Conservation (phyloP, 495 filamentous ascomycete genomes). For the Coniosporium apollinis region DNA sequence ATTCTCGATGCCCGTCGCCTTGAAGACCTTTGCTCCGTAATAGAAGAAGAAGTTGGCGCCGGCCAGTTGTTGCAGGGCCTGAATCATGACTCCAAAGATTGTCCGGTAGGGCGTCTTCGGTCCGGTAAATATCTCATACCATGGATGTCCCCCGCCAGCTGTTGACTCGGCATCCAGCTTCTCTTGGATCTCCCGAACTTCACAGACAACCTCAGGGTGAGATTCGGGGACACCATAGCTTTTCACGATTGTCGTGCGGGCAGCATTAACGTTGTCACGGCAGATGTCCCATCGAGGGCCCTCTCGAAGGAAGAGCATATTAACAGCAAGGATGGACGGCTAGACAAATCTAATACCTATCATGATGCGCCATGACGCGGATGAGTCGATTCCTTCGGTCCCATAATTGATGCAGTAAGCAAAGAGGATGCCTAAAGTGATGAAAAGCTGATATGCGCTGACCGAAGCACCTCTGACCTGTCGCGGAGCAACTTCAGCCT, state of each 20-base stretch:
- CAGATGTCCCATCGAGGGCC: slow-evolving; percentile 23
- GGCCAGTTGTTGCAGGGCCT: slow-evolving; percentile 51
- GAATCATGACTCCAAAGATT: slow-evolving; percentile 48
- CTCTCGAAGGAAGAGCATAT: slow-evolving; percentile 26
- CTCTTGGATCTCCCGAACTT: slow-evolving; percentile 44
- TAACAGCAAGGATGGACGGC: slow-evolving; percentile 53
- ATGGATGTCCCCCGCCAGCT: slow-evolving; percentile 20
- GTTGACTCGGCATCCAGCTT: slow-evolving; percentile 28
- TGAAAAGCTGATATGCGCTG: slow-evolving; percentile 66
- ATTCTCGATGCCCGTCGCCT: slow-evolving; percentile 15
- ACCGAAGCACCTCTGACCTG: slow-evolving; percentile 19
- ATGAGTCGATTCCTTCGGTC: slow-evolving; percentile 36
- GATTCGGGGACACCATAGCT: slow-evolving; percentile 51
- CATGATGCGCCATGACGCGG: slow-evolving; percentile 60
- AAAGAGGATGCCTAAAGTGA: slow-evolving; percentile 71
- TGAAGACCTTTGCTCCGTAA: slow-evolving; percentile 23
- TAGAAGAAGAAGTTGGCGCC: slow-evolving; percentile 43
- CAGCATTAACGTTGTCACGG: slow-evolving; percentile 26
- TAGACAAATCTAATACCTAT: slow-evolving; percentile 67
- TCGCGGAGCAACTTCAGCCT: slow-evolving; percentile 15
- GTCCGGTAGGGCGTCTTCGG: slow-evolving; percentile 61
- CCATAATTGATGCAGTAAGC: slow-evolving; percentile 73
- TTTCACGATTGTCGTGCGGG: slow-evolving; percentile 49
- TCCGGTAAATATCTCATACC: slow-evolving; percentile 14
- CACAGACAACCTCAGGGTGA: slow-evolving; percentile 45